These are phyloP conservation scores for Phyllosticta paracitricarpa DNA, from an alignment of 2,329 filamentous ascomycete genomes.

Conservation along the genomic window DNA sequence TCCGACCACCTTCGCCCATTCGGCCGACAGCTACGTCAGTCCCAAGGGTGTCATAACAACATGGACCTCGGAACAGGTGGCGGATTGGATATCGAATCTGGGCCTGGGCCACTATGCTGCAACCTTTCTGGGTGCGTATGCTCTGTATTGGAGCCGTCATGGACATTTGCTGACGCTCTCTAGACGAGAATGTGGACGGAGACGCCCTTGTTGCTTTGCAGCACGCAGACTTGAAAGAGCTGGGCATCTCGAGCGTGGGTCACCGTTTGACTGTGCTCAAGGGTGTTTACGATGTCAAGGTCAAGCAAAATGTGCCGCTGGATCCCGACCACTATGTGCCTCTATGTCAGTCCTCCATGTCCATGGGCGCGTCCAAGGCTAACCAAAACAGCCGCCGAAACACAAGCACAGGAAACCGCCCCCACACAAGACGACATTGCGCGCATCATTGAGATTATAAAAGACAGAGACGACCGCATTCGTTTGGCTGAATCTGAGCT, in stretches of 20 bases:
- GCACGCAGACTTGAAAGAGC: slow-evolving; percentile 89
- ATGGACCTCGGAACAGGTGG: slow-evolving; percentile 79
- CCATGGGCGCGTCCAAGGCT: background rate
- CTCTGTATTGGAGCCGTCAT: background rate
- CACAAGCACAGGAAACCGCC: slow-evolving; percentile 71
- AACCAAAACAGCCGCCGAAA: slow-evolving; percentile 63
- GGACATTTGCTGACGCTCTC: slow-evolving; percentile 13
- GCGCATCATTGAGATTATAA: slow-evolving; percentile 79
- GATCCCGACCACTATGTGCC: slow-evolving; percentile 92
- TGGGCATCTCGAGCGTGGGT: slow-evolving; percentile 86
- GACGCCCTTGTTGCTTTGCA: slow-evolving; percentile 81
- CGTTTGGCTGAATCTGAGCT: slow-evolving; percentile 73
- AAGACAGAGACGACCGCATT: slow-evolving; percentile 84
- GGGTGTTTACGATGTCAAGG: slow-evolving; percentile 91
- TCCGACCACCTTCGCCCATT: slow-evolving; percentile 66
- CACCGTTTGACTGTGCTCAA: slow-evolving; percentile 93
- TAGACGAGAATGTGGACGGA: slow-evolving; percentile 90
- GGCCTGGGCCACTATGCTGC: slow-evolving; percentile 76
- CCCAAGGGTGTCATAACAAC: slow-evolving; percentile 68
- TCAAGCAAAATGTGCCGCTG: slow-evolving; percentile 81
- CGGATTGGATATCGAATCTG: slow-evolving; percentile 74
- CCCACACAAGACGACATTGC: slow-evolving; percentile 91
- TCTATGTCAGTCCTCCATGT: slow-evolving; percentile 50
- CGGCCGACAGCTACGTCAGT: slow-evolving; percentile 52
- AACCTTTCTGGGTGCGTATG: slow-evolving; percentile 64